Base-by-base conservation (phyloP, 257 asterid species). In the Solanum clarkiae region DNA sequence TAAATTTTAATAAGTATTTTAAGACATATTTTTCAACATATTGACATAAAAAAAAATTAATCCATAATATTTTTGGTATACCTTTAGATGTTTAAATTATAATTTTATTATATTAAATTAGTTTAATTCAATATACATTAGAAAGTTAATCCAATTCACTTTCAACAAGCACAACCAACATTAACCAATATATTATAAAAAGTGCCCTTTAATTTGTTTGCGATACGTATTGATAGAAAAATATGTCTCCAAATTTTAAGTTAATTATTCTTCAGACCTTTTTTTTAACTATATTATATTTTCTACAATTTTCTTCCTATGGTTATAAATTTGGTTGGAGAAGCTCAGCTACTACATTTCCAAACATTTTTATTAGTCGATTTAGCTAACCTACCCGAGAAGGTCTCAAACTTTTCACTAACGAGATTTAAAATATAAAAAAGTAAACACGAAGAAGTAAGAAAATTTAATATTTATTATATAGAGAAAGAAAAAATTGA, bases 11-110 rank as follows among this genome's bases (percentile, higher is more conserved):
- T 12, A 5, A 62, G 4, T 62, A 62, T 62, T 62, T 62, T 62
- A 62, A 22, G 1, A 6, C 2, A 5, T 62, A 15, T 62, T 22
- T 60, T 62, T 24, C 0, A 12, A 0, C 10, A 24, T 60, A n/a
- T 60, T 60, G 15, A n/a, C 10, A n/a, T 1, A 7, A 60, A 3
- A 22, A 62, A 8, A 22, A 8, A 8, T 0, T 0, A 22, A 57
- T 18, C 1, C 0, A 56, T 18, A 56, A 0, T 8, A 0, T 56
- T 56, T 56, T 56, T 18, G 0, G 1, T 3, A 57, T 4, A 8
- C 0, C 8, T 56, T 7, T 56, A 1, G 3, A 10, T 56, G 18
- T 56, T 3, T 18, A 56, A 56, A 56, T 56, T 56, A 4, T 7
- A 56, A 3, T 56, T 17, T 17, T 2, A 55, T 0, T 0, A 6